Evolutionary conservation across 2,329 filamentous ascomycete species (phyloP).

Genomic region (Leptodontidium sp.): DNA sequence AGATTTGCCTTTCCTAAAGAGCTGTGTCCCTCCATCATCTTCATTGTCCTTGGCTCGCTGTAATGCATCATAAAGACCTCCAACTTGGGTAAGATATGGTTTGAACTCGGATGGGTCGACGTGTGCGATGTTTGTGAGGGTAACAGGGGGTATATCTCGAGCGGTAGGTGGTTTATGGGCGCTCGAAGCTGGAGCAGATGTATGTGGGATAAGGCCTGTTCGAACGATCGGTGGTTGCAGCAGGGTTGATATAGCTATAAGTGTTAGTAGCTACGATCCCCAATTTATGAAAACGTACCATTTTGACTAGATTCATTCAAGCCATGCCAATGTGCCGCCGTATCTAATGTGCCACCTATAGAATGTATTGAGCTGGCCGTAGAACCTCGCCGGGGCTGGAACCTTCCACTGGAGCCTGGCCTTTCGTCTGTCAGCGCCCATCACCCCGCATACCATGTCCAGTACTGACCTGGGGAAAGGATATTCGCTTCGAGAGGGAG

Average conservation of each 20-base stretch:
- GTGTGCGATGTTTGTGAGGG: conserved; percentile 85
- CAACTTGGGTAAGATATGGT: conserved; percentile 85
- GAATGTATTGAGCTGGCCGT: conserved; percentile 89
- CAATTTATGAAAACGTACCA: conserved; percentile 57
- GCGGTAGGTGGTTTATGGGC: conserved; percentile 84
- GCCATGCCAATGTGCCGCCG: conserved; percentile 63
- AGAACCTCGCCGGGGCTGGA: conserved; percentile 75
- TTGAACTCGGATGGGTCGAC: conserved; percentile 83
- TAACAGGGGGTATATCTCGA: conserved; percentile 91
- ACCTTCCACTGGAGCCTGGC: conserved; percentile 46
- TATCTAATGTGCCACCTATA: conserved; percentile 83
- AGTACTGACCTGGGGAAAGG: conserved; percentile 59
- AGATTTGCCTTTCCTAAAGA: conserved; percentile 46
- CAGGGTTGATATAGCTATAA: conserved; percentile 86
- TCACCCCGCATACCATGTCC: neutral
- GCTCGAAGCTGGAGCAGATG: conserved; percentile 71
- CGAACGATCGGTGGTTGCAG: conserved; percentile 89
- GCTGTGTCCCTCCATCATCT: conserved; percentile 62
- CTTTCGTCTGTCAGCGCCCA: conserved; percentile 45
- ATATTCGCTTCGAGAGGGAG: conserved; percentile 54
- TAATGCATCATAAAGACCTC: conserved; percentile 87
- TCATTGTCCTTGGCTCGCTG: conserved; percentile 82
- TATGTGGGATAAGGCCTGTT: conserved; percentile 84
- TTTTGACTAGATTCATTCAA: conserved; percentile 83
- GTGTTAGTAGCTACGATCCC: conserved; percentile 24